Base-by-base conservation (phyloP, 2,329 filamentous ascomycete genomes). In the Sphaerulina populicola region DNA sequence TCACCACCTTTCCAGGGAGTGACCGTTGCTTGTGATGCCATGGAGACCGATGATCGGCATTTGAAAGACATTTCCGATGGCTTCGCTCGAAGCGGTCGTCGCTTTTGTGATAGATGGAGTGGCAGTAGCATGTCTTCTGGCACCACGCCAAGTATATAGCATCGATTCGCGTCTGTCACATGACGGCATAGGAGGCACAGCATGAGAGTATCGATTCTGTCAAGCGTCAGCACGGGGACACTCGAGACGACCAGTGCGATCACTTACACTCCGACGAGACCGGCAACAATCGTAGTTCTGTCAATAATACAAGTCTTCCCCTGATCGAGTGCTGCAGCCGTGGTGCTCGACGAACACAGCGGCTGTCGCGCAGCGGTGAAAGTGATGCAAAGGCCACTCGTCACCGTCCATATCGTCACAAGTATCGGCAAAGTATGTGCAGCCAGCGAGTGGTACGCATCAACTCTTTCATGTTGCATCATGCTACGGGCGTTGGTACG, bases 41-140 rank as follows among this genome's bases (percentile, higher is more conserved):
- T 54, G 0, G 62, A 61, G 2, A 55, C 54, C 1, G 62, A 61
- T 8, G 63, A 63, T 29, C 62, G 57, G 54, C 63, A 64, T 48
- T 64, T 62, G 55, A 64, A 64, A 3, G 63, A 64, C 59, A 63
- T 61, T n/a, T 64, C 58, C 8, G 61, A 64, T 48, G 46, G 56
- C 43, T 55, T 56, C 2, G 55, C 37, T 8, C 47, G 52, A 7
- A 55, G 43, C 10, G 43, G 23, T 15, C 54, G 52, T 1, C 47
- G 48, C 21, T 55, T 58, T 37, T 64, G 58, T 8, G 59, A 56
- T 2, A 62, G 44, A 15, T 45, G 55, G 2, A 61, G 47, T 1
- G 59, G 59, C 14, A 61, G 44, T 8, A 62, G 54, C 5, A 41
- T 41, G 7, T 53, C 44, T 12, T 58, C 48, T 44, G 55, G 40